A percentile compares a stretch with the other conserved stretches of the same genome.
Conservation (phyloP, 2,329 filamentous ascomycete genomes). For the Diaporthe sp. region DNA sequence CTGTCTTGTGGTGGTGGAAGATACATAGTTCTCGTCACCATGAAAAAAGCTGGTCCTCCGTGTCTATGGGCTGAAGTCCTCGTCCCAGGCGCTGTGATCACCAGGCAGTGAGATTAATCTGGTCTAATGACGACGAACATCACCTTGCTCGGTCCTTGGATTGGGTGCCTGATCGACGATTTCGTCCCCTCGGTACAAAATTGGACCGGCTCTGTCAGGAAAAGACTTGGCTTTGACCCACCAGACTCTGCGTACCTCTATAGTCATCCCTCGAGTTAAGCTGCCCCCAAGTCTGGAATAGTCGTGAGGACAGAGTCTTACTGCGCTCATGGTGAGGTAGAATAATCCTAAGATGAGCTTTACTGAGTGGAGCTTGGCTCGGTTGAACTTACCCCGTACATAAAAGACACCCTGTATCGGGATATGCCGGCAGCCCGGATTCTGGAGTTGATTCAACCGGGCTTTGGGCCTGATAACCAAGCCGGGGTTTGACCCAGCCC, state of each 20-base stretch:
- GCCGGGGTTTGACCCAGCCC: background rate
- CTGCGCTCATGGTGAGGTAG: background rate
- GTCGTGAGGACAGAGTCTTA: conserved; percentile 10
- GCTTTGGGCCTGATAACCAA: background rate
- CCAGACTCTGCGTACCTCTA: background rate
- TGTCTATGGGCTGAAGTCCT: background rate
- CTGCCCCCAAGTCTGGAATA: too few relatives aligned
- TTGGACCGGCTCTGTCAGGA: background rate
- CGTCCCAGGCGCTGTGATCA: background rate
- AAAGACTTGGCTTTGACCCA: background rate
- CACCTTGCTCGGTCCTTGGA: background rate
- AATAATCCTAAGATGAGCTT: conserved; percentile 7
- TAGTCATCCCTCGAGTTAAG: too few relatives aligned
- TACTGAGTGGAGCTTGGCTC: background rate
- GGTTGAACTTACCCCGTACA: background rate
- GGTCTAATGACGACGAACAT: too few relatives aligned
- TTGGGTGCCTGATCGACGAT: background rate
- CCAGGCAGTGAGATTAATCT: background rate
- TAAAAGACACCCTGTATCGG: conserved; percentile 3
- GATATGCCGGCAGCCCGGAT: conserved; percentile 4
- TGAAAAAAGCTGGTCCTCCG: too few relatives aligned
- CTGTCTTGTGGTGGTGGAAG: background rate
- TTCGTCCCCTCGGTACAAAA: background rate
- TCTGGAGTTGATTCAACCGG: background rate
- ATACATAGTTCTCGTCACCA: background rate